A percentile compares a stretch with the other conserved stretches of the same genome.
Conservation (phyloP, 2,329 filamentous ascomycete species). For the Fusarium sp. region DNA sequence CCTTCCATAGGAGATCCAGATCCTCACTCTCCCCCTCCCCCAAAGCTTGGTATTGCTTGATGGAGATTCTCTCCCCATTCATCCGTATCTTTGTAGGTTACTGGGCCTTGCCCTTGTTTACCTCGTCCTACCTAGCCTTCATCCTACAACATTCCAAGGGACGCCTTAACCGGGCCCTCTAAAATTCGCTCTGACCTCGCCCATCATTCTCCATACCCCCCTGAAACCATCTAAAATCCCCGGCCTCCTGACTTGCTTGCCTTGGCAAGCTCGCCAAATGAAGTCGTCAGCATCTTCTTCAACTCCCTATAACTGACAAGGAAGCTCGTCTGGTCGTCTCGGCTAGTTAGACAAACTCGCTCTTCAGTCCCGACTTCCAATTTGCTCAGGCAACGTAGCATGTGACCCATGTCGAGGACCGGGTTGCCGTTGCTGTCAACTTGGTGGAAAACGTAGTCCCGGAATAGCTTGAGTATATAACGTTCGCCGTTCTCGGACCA, state of each 20-base stretch:
- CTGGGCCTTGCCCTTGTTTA: neutral
- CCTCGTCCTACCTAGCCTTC: neutral
- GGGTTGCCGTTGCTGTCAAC: slow-evolving; percentile 85
- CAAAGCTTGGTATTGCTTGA: neutral
- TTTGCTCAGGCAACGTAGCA: slow-evolving; percentile 87
- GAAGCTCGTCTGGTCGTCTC: slow-evolving; percentile 89
- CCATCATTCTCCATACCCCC: neutral
- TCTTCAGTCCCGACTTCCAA: slow-evolving; percentile 90
- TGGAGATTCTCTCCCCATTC: neutral
- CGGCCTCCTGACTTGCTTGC: slow-evolving; percentile 49
- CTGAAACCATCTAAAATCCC: slow-evolving; percentile 41
- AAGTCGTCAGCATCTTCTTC: slow-evolving; percentile 67
- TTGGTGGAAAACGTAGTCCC: slow-evolving; percentile 97
- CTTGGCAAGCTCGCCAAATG: slow-evolving; percentile 67
- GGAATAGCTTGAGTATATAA: slow-evolving; percentile 92
- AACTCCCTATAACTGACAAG: slow-evolving; percentile 91
- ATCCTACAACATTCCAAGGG: neutral
- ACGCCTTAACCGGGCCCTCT: slow-evolving; percentile 41
- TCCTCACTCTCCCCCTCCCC: neutral
- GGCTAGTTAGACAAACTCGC: slow-evolving; percentile 81
- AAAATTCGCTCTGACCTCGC: neutral
- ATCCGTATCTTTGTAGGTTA: neutral
- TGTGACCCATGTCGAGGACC: slow-evolving; percentile 85
- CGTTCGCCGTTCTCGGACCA: slow-evolving; percentile 95
- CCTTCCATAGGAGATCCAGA: neutral